Evolutionary conservation across 2,329 filamentous ascomycete genomes (phyloP), one percentile per base, ranked within the genome.

Genomic region (Neofusicoccum cordaticola): DNA sequence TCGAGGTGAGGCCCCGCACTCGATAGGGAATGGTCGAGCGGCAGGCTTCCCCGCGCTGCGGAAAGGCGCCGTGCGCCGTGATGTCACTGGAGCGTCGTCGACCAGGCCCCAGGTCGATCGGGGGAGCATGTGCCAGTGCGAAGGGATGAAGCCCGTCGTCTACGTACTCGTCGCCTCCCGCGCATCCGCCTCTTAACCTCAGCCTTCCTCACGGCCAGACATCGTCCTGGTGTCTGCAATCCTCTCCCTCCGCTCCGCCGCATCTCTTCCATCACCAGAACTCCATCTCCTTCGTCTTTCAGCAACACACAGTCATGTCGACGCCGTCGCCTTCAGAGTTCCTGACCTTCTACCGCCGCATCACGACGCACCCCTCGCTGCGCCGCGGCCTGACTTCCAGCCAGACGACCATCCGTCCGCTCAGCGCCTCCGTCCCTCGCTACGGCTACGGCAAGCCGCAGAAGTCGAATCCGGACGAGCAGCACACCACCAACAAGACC

Each of bases 261-360:
- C 44, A 13, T 17, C 44, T 47, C 44, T 47, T 39, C 13, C 37
- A 11, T 39, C 37, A 39, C 13, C 27, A 31, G 27, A 31, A 31
- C 4, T 31, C 27, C 27, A 31, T 31, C 27, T 42, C 37, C 17
- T 11, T 9, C 45, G 45, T 48, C 17, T 37, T 34, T 4, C 57
- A 31, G 15, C 22, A 48, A 17, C 61, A 53, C 31, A 34, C 42
- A 62, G n/a, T 62, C n/a, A 76, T 77, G 75, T 63, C 69, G 27
- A 48, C 69, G 58, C 68, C 73, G n/a, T 75, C 75, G 31, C 73
- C 77, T 11, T 75, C 76, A 35, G 73, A 77, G 63, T 76, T 78
- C 72, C 71, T 78, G 19, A 76, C 73, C 60, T 77, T 78, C 70
- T 76, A 74, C 72, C 75, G 77, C 63, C 71, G 69, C 47, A 53